phyloP scores from a whole-genome alignment of 108 stramenopile species.

The Nitzschia sp. region DNA sequence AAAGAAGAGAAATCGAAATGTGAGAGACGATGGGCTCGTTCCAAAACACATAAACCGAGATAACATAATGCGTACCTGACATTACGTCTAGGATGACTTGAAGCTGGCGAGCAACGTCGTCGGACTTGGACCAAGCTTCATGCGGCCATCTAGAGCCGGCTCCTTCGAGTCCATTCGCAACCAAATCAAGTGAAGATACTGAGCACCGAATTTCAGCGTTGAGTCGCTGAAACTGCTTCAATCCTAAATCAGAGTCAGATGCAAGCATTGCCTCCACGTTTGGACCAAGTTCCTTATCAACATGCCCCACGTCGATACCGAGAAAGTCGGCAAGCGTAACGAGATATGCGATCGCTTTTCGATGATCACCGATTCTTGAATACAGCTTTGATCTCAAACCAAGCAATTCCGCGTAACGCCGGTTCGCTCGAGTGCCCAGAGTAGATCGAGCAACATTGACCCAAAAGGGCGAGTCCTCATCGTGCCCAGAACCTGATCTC shows the following conservation, averaged over 20 bases:
- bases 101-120: not conserved
- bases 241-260: not conserved
- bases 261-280: not conserved
- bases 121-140: not conserved
- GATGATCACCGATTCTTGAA: conserved; percentile 26
- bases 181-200: not conserved
- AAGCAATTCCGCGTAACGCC: conserved; percentile 20
- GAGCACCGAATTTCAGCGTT: conserved; percentile 2
- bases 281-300: not conserved
- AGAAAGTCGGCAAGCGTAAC: conserved; percentile 11
- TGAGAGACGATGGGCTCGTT: not conserved
- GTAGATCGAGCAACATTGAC: conserved; percentile 9
- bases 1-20: not conserved
- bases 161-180: not conserved
- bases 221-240: not conserved
- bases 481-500: not conserved
- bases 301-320: conserved; percentile 8
- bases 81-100: conserved; percentile 21
- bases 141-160: not conserved
- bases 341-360: conserved; percentile 28
- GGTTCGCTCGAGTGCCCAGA: not conserved
- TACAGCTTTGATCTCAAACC: conserved; percentile 2
- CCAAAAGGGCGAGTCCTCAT: not conserved
- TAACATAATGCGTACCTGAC: conserved; percentile 23
- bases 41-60: too few relatives aligned